Conservation (phyloP, 352 stramenopile genomes). For the Globisporangium lucens region DNA sequence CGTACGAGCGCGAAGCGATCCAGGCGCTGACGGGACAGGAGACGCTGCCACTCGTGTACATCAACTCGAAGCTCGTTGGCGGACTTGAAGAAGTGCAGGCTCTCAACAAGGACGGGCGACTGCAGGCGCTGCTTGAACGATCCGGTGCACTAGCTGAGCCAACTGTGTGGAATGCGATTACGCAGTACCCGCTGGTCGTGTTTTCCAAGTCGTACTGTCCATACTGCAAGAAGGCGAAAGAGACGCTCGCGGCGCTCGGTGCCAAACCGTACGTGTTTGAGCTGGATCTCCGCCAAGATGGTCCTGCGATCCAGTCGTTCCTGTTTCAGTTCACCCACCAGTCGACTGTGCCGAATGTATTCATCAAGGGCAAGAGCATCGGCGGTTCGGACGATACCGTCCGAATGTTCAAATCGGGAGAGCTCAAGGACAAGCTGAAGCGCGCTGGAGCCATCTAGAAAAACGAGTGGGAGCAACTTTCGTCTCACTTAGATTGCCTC, state of each 20-base stretch:
- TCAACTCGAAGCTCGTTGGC: constrained; percentile 92
- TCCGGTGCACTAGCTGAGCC: constrained; percentile 64
- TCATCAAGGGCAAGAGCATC: constrained; percentile 94
- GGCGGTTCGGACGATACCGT: constrained; percentile 95
- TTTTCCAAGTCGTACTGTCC: constrained; percentile 88
- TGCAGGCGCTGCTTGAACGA: constrained; percentile 86
- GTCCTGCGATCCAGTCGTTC: constrained; percentile 89
- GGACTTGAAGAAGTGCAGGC: constrained; percentile 92
- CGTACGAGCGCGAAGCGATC: constrained; percentile 79
- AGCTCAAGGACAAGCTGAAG: constrained; percentile 89
- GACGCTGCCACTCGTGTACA: constrained; percentile 95
- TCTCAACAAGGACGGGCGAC: constrained; percentile 73
- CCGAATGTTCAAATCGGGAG: constrained; percentile 76
- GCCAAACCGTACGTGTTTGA: constrained; percentile 74
- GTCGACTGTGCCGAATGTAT: constrained; percentile 97
- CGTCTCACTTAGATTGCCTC: neutral
- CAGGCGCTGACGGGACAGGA: constrained; percentile 86
- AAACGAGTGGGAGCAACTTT: neutral
- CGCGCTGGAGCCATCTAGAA: constrained; percentile 45
- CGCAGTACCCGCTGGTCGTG: constrained; percentile 66
- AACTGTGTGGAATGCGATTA: constrained; percentile 71
- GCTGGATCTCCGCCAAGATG: constrained; percentile 82
- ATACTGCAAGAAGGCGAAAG: constrained; percentile 87
- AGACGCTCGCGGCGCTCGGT: constrained; percentile 51
- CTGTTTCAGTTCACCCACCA: constrained; percentile 92